Base-by-base conservation (phyloP, 768 basidiomycete genomes). In the Phaeotremella skinneri region DNA sequence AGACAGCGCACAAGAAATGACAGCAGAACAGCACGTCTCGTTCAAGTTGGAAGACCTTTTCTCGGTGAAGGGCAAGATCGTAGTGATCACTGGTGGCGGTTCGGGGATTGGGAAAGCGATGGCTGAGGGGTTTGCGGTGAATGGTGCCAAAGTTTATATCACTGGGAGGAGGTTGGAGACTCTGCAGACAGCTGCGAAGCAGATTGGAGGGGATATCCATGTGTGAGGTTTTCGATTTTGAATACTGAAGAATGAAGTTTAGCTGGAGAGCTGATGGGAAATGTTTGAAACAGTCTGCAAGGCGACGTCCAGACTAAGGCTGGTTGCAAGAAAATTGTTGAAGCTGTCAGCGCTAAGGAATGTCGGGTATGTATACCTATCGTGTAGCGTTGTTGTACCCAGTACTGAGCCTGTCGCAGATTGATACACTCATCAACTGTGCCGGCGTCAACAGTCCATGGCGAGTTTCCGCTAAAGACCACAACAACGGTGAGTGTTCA, bases 351-450 rank as follows among this genome's bases (percentile, higher is more conserved):
- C 30, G 62, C 42, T 27, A 66, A 62, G n/a, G 60, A 62, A 39
- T 39, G 47, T 14, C 47, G 30, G 11, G 63, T 64, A 25, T 16
- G 51, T 20, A 25, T 11, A 16, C 9, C 9, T 13, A 7, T 4
- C 13, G 30, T 23, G 13, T 30, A 48, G 20, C 7, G 21, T n/a
- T 5, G 14, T 20, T 14, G 20, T 7, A 52, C 11, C 29, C 29
- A 9, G 20, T 48, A n/a, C 25, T 21, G 25, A 25, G 14, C 4
- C 17, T 29, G 17, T 21, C 1, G 23, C 29, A 26, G 32, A 14
- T 59, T 21, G 69, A 75, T 52, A 59, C 62, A 6, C 58, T 76
- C 26, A 61, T 76, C 59, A 76, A 76, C 53, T 72, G 73, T 45
- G 72, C 75, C 0, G 75, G 73, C 0, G 68, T 76, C 3, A 56